These are phyloP conservation scores for Simplicillium sp. DNA, from an alignment of 2,329 filamentous ascomycete species.

Conservation along the genomic window DNA sequence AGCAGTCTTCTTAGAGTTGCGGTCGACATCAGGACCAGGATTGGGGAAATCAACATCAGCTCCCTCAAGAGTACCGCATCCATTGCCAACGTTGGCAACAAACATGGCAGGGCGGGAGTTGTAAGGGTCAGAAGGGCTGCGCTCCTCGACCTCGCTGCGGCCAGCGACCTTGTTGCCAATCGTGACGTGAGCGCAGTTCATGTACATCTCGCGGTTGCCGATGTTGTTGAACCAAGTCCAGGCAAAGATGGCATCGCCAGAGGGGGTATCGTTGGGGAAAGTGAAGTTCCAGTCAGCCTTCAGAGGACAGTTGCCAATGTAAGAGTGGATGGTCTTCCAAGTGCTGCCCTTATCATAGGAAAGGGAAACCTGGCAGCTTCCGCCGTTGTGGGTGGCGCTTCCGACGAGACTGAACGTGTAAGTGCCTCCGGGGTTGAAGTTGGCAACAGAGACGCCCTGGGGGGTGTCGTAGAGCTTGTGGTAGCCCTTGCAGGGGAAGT, in stretches of 20 bases:
- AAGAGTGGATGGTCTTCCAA: constrained; percentile 52
- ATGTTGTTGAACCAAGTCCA: constrained; percentile 70
- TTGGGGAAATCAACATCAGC: constrained; percentile 50
- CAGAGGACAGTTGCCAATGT: constrained; percentile 36
- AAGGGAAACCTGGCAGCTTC: constrained; percentile 63
- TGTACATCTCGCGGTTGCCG: constrained; percentile 69
- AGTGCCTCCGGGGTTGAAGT: constrained; percentile 46
- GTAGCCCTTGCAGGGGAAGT: constrained; percentile 67
- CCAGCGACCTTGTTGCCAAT: constrained; percentile 1
- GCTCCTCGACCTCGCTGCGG: neutral
- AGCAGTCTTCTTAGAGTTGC: constrained; percentile 2
- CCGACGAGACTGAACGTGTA: constrained; percentile 53
- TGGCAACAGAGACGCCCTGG: constrained; percentile 41
- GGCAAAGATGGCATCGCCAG: constrained; percentile 37
- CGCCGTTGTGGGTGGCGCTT: constrained; percentile 50
- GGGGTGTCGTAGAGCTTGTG: constrained; percentile 31
- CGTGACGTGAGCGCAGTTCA: constrained; percentile 60
- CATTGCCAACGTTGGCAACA: constrained; percentile 50
- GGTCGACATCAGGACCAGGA: constrained; percentile 39
- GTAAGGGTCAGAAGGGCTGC: constrained; percentile 5
- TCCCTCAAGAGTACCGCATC: constrained; percentile 43
- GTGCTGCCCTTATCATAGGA: constrained; percentile 58
- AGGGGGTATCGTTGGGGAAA: constrained; percentile 50
- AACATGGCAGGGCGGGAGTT: constrained; percentile 45
- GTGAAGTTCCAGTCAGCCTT: constrained; percentile 48